Conservation (phyloP, 2,329 filamentous ascomycete genomes). For the Talaromyces sp. region DNA sequence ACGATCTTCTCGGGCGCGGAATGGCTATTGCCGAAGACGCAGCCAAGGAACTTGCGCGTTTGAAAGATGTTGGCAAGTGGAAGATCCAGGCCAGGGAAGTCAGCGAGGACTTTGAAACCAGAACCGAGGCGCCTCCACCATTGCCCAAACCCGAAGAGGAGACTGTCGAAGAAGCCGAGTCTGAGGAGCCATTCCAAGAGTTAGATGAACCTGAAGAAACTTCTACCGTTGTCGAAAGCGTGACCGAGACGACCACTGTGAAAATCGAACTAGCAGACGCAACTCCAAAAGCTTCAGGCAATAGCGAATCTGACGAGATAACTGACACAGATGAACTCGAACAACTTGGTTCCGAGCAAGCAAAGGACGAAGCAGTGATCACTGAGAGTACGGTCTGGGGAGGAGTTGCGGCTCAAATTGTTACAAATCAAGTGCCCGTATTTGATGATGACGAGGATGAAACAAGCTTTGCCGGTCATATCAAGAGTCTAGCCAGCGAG, state of each 20-base stretch:
- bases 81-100: constrained; percentile 74
- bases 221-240: constrained; percentile 15
- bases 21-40: constrained; percentile 77
- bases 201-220: constrained; percentile 16
- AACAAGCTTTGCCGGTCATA: constrained; percentile 48
- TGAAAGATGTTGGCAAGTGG: constrained; percentile 82
- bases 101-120: constrained; percentile 74
- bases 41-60: constrained; percentile 71
- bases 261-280: constrained; percentile 13
- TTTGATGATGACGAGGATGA: constrained; percentile 49
- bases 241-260: constrained; percentile 28
- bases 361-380: neutral
- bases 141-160: constrained; percentile 26
- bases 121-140: constrained; percentile 42
- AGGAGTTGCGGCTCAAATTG: constrained; percentile 52
- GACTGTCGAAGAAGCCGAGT: neutral
- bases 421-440: constrained; percentile 46
- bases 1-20: constrained; percentile 69
- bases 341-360: neutral
- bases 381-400: constrained; percentile 49
- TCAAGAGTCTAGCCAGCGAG: constrained; percentile 51
- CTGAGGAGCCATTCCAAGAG: constrained; percentile 2
- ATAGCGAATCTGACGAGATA: neutral
- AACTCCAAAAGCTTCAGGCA: neutral
- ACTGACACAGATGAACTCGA: neutral